Evolutionary conservation across 495 filamentous ascomycete genomes (phyloP).

Genomic region (Terfezia boudieri): DNA sequence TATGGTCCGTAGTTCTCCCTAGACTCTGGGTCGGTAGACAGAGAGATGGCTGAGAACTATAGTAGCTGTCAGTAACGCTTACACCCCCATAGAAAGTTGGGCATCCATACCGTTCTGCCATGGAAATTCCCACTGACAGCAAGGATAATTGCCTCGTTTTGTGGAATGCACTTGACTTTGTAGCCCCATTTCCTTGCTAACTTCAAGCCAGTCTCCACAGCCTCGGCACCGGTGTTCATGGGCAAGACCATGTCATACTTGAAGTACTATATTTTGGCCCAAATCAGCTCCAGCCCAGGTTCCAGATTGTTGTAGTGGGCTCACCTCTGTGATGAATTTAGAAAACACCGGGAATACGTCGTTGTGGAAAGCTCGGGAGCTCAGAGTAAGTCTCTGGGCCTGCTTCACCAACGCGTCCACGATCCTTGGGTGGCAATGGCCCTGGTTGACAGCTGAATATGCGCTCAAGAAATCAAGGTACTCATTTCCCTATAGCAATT

Average conservation of each 20-base stretch:
- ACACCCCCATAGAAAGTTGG: neutral
- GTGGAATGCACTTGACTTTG: conserved; percentile 76
- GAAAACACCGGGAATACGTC: conserved; percentile 97
- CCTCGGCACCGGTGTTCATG: conserved; percentile 98
- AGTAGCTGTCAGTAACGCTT: conserved; percentile 7
- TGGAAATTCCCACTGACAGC: conserved; percentile 86
- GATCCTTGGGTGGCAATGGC: conserved; percentile 92
- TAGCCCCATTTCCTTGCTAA: conserved; percentile 98
- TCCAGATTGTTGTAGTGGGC: neutral
- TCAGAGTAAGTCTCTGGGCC: conserved; percentile 73
- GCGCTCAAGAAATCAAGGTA: conserved; percentile 97
- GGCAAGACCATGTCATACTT: conserved; percentile 98
- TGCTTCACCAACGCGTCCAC: conserved; percentile 77
- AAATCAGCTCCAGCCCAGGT: neutral
- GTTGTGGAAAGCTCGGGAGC: conserved; percentile 93
- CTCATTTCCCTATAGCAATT: conserved; percentile 39
- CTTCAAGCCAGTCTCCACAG: conserved; percentile 96
- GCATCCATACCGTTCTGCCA: conserved; percentile 39
- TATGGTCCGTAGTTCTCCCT: conserved; percentile 94
- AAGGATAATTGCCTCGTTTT: conserved; percentile 66
- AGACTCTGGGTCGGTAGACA: conserved; percentile 87
- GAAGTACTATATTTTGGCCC: conserved; percentile 30
- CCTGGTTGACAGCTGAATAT: conserved; percentile 96
- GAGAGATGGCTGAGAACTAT: conserved; percentile 66
- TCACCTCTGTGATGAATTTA: conserved; percentile 54